Conservation (phyloP, 768 basidiomycete genomes). For the Hygrocybe punicea region DNA sequence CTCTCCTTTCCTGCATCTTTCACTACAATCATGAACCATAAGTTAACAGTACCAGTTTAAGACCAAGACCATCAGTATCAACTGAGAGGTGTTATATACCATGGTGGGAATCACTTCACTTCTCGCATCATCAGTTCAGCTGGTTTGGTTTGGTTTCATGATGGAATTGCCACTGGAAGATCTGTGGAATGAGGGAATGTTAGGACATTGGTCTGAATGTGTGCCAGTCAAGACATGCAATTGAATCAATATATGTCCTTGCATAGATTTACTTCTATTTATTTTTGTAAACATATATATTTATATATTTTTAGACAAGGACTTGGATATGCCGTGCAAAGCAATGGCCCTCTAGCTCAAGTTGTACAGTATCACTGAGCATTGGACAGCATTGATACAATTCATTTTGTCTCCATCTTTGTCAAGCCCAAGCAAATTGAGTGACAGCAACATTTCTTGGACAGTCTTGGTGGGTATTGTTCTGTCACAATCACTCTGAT, state of each 20-base stretch:
- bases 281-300: too few species aligned
- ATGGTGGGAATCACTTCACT: slow-evolving; percentile 19
- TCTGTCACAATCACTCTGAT: too few species aligned
- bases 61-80: background rate
- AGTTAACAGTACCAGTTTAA: background rate
- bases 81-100: slow-evolving; percentile 19
- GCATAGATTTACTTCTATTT: too few species aligned
- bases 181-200: background rate
- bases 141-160: slow-evolving; percentile 22
- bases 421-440: too few species aligned
- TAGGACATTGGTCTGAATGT: background rate
- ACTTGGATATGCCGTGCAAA: too few species aligned
- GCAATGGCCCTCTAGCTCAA: too few species aligned
- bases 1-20: slow-evolving; percentile 8
- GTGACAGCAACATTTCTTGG: too few species aligned
- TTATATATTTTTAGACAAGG: too few species aligned
- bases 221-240: background rate
- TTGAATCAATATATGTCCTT: background rate
- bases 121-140: slow-evolving; percentile 9
- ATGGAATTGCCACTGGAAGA: slow-evolving; percentile 17
- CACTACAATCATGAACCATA: slow-evolving; percentile 3
- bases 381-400: too few species aligned
- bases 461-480: too few species aligned
- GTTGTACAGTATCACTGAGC: too few species aligned
- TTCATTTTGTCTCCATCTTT: too few species aligned